Evolutionary conservation across 371 early-diverging fungal genomes (phyloP).

Genomic region (Quaeritorhiza haematococci): DNA sequence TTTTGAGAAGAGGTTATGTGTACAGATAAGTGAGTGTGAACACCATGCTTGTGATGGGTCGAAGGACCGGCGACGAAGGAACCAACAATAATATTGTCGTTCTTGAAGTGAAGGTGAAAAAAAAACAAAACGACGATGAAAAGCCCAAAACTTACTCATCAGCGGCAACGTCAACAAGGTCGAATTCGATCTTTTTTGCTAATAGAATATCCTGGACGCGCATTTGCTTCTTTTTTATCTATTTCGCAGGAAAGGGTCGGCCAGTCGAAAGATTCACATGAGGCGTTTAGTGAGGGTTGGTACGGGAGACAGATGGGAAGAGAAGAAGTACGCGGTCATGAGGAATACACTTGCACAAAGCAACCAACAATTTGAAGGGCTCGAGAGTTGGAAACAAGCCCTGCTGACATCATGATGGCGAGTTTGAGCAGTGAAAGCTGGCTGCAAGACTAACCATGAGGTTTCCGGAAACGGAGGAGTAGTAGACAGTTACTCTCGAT

Average conservation of each 20-base stretch:
- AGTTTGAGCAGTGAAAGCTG: too few species aligned
- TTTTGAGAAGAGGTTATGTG: too few species aligned
- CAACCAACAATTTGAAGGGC: too few species aligned
- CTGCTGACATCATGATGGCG: too few species aligned
- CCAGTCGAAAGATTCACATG: neutral
- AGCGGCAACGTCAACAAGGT: slow-evolving; percentile 54
- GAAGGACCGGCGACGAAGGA: neutral
- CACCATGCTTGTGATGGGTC: neutral
- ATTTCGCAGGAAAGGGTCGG: neutral
- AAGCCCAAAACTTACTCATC: slow-evolving; percentile 34
- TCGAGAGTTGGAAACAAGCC: too few species aligned
- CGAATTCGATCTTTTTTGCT: slow-evolving; percentile 40
- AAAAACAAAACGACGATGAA: too few species aligned
- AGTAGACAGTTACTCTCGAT: slow-evolving; percentile 13
- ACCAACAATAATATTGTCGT: neutral
- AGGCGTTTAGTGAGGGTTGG: neutral
- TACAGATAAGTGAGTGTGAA: neutral
- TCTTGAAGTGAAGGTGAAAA: neutral
- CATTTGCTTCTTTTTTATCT: slow-evolving; percentile 34
- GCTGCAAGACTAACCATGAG: slow-evolving; percentile 1
- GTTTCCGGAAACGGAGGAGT: slow-evolving; percentile 16
- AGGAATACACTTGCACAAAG: too few species aligned
- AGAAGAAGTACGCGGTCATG: too few species aligned
- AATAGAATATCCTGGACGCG: slow-evolving; percentile 30
- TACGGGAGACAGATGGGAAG: neutral